Evolutionary conservation across 495 filamentous ascomycete species (phyloP), one percentile per base, ranked within the genome.

Genomic region (Tuber melanosporum): DNA sequence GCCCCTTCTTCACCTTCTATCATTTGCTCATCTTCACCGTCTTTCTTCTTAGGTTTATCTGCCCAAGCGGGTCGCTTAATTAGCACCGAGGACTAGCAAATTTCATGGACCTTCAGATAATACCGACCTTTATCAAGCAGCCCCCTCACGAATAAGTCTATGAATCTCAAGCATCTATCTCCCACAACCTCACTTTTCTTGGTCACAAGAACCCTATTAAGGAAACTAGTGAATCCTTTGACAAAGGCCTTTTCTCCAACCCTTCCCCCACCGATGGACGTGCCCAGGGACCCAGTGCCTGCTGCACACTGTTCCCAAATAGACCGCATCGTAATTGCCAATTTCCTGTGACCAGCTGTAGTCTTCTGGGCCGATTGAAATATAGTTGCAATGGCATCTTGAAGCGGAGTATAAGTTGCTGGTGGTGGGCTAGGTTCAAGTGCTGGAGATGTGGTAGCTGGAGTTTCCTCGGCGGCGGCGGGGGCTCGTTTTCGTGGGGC

Each of bases 171-270:
- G 52, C 91, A 87, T 77, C 92, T 90, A 84, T 99, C 95, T 41
- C 94, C 95, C 6, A 92, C 94, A 44, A 89, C 88, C 85, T 99
- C 95, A 49, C 91, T 91, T 87, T 97, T 98, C 87, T 97, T 97
- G 42, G 98, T 91, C 4, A 90, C 87, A 86, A 98, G 88, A 74
- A 94, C 87, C 62, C 94, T 88, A 75, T 95, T 85, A 52, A 97
- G 88, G 81, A 94, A 97, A 82, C 94, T 87, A 46, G 88, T 87
- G 46, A 98, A 89, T 85, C 98, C 96, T 70, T 88, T 85, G 77
- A 94, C 95, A 85, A 99, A 98, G 74, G 95, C 91, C 62, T 90
- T 88, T 83, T 97, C 95, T 3, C 90, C 91, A 78, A 89, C 87
- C 41, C 81, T 73, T 9, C 74, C 80, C 7, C 80, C 79, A 1